Percentiles rank a stretch among this genome's conserved stretches.
These are phyloP conservation scores for Naganishia antarctica DNA, from an alignment of 768 basidiomycete species.

Conservation along the genomic window DNA sequence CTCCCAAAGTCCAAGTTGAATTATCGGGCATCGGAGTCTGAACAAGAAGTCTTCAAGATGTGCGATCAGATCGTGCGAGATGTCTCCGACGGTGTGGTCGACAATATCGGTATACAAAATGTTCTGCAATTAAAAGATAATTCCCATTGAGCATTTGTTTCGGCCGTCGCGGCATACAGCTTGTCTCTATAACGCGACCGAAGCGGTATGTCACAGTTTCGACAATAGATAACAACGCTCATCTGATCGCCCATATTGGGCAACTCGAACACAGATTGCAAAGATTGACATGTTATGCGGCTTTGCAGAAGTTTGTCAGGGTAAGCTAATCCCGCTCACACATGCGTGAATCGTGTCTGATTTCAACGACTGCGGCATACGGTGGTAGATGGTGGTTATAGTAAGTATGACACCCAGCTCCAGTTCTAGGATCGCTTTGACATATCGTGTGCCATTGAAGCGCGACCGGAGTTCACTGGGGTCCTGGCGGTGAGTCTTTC, in stretches of 20 bases:
- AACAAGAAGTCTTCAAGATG: constrained; percentile 81
- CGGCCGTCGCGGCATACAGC: constrained; percentile 21
- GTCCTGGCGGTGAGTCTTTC: constrained; percentile 36
- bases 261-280: constrained; percentile 59
- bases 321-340: no score
- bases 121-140: background rate
- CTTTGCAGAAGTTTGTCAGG: constrained; percentile 64
- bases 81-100: constrained; percentile 64
- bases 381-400: background rate
- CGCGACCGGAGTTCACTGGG: constrained; percentile 64
- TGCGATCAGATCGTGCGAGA: constrained; percentile 80
- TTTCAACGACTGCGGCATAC: constrained; percentile 1
- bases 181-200: constrained; percentile 75
- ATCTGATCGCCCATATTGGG: no score
- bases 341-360: background rate
- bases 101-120: constrained; percentile 59
- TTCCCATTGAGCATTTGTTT: background rate
- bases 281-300: constrained; percentile 84
- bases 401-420: no score
- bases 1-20: constrained; percentile 72
- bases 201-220: constrained; percentile 60
- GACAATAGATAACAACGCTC: background rate
- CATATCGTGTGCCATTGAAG: constrained; percentile 52
- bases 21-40: constrained; percentile 78
- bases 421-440: no score